Conservation (phyloP, 192 early-diverging fungal genomes). For the Gaertneriomyces semiglobifer region DNA sequence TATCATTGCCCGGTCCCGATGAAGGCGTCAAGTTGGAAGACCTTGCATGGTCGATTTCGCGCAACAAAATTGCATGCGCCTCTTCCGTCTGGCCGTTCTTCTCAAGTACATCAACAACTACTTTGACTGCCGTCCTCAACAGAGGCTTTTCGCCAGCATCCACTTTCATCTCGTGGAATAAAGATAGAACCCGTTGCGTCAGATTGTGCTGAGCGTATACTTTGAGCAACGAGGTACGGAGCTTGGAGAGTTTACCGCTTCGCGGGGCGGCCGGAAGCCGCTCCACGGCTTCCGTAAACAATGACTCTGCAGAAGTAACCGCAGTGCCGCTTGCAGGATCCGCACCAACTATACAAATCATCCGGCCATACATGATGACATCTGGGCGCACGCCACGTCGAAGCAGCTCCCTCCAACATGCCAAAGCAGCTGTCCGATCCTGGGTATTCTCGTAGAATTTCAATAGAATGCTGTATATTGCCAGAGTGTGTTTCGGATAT, state of each 20-base stretch:
- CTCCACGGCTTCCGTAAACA: constrained; percentile 15
- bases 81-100: too few relatives aligned
- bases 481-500: neutral
- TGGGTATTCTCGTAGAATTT: constrained; percentile 10
- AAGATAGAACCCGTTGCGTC: too few relatives aligned
- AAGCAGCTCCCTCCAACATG: constrained; percentile 12
- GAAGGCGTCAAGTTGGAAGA: too few relatives aligned
- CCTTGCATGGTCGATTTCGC: too few relatives aligned
- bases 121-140: too few relatives aligned
- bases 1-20: too few relatives aligned
- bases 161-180: too few relatives aligned
- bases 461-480: constrained; percentile 19
- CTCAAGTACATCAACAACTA: too few relatives aligned
- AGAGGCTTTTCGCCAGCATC: too few relatives aligned
- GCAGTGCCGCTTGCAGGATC: neutral
- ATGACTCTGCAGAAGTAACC: constrained; percentile 1
- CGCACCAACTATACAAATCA: constrained; percentile 21
- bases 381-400: constrained; percentile 14
- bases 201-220: constrained; percentile 12
- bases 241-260: constrained; percentile 10
- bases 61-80: too few relatives aligned
- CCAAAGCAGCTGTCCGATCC: constrained; percentile 1
- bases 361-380: constrained; percentile 23
- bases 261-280: neutral
- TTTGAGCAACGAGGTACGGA: constrained; percentile 14